A percentile compares a stretch with the other conserved stretches of the same genome.
Conservation (phyloP, 805 yeast genomes). For the Blastobotrys attinorum region DNA sequence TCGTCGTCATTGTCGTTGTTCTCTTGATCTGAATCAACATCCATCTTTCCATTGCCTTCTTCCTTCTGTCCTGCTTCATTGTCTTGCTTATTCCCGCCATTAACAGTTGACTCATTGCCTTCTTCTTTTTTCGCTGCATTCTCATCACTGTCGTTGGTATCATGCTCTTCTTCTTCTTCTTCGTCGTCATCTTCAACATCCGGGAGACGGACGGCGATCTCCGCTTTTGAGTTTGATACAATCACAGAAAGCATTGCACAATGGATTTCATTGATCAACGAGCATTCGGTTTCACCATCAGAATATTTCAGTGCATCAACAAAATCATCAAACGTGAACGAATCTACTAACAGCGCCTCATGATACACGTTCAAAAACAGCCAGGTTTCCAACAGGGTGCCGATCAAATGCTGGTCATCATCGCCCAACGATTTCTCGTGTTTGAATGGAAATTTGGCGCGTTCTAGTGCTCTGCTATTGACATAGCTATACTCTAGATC, state of each 20-base stretch:
- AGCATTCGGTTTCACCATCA: constrained; percentile 39
- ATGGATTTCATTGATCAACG: constrained; percentile 56
- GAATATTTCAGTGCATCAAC: constrained; percentile 48
- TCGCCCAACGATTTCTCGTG: constrained; percentile 3
- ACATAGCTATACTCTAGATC: neutral
- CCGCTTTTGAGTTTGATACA: constrained; percentile 38
- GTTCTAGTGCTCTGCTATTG: neutral
- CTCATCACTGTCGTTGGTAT: constrained; percentile 21
- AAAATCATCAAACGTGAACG: constrained; percentile 75
- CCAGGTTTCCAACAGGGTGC: constrained; percentile 54
- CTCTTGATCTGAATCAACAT: constrained; percentile 28
- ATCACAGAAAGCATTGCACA: constrained; percentile 54
- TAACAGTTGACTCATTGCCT: constrained; percentile 10
- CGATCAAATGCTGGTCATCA: constrained; percentile 14
- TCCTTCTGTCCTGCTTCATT: constrained; percentile 27
- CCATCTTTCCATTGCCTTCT: constrained; percentile 15
- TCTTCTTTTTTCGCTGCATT: constrained; percentile 19
- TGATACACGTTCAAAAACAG: constrained; percentile 64
- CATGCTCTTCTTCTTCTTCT: constrained; percentile 24
- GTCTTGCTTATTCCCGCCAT: constrained; percentile 18
- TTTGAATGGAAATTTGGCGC: constrained; percentile 9
- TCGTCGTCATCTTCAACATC: constrained; percentile 13
- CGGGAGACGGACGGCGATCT: constrained; percentile 29
- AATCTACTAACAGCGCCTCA: constrained; percentile 54
- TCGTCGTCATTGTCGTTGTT: constrained; percentile 27